phyloP scores from a whole-genome alignment of 2,329 filamentous ascomycete genomes.

The Sphaerulina populicola region DNA sequence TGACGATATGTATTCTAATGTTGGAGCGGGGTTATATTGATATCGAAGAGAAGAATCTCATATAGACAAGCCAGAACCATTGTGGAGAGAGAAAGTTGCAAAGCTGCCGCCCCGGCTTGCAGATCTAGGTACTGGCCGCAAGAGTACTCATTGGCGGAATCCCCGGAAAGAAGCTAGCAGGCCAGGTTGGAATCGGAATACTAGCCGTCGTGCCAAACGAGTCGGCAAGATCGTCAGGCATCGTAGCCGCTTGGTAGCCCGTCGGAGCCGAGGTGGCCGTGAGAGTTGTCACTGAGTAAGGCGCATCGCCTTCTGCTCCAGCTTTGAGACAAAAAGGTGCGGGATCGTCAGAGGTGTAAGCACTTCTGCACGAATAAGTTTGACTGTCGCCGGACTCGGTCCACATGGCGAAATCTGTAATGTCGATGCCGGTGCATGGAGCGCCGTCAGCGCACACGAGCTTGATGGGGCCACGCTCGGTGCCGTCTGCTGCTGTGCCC shows the following conservation, averaged over 20 bases:
- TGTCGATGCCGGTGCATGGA: slow-evolving; percentile 47
- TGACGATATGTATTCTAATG: no score
- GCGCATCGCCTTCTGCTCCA: slow-evolving; percentile 18
- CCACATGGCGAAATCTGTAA: slow-evolving; percentile 48
- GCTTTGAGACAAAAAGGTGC: slow-evolving; percentile 41
- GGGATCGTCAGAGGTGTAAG: slow-evolving; percentile 35
- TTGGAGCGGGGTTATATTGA: not conserved
- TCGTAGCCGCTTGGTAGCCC: slow-evolving; percentile 34
- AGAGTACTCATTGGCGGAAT: slow-evolving; percentile 27
- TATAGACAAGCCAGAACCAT: no score
- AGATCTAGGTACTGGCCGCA: not conserved
- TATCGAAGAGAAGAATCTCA: not conserved
- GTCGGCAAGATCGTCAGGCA: slow-evolving; percentile 31
- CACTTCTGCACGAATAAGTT: slow-evolving; percentile 43
- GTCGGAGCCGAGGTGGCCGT: slow-evolving; percentile 34
- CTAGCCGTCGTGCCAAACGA: slow-evolving; percentile 30
- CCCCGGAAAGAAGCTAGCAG: slow-evolving; percentile 36
- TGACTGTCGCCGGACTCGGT: slow-evolving; percentile 40
- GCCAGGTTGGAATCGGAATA: slow-evolving; percentile 39
- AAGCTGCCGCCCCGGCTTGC: not conserved
- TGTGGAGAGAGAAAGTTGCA: not conserved
- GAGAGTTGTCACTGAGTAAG: slow-evolving; percentile 31
- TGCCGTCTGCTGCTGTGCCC: slow-evolving; percentile 46
- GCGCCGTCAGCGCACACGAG: slow-evolving; percentile 44
- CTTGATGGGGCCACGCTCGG: slow-evolving; percentile 46